phyloP scores from a whole-genome alignment of 2,329 filamentous ascomycete species.

The Fulvia fulva region DNA sequence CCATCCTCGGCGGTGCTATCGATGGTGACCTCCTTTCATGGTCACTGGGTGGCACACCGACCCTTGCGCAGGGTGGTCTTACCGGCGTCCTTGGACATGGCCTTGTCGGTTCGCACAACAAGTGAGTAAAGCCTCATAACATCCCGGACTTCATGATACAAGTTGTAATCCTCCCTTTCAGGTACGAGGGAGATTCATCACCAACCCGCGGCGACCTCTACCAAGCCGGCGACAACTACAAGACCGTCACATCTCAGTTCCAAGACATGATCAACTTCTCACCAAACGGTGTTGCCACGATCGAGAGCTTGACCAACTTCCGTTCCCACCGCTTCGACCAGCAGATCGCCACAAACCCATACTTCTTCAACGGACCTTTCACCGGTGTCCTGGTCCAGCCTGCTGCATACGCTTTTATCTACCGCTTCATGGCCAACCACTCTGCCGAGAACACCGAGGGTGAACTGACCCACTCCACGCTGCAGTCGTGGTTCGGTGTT shows the following conservation, averaged over 20 bases:
- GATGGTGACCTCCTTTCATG: slow-evolving; percentile 30
- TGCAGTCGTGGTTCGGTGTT: slow-evolving; percentile 26
- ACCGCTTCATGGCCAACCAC: slow-evolving; percentile 27
- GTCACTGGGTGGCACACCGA: slow-evolving; percentile 31
- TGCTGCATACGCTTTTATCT: slow-evolving; percentile 25
- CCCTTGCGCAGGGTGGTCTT: slow-evolving; percentile 7
- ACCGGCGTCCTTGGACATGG: slow-evolving; percentile 20
- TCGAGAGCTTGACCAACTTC: slow-evolving; percentile 17
- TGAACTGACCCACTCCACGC: slow-evolving; percentile 17
- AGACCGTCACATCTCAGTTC: slow-evolving; percentile 24
- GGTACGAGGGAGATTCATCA: slow-evolving; percentile 36
- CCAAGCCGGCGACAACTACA: slow-evolving; percentile 27
- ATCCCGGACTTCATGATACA: too few species aligned
- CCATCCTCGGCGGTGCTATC: slow-evolving; percentile 32
- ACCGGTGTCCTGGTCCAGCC: slow-evolving; percentile 20
- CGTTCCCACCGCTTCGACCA: slow-evolving; percentile 22
- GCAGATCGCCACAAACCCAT: slow-evolving; percentile 29
- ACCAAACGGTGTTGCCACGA: slow-evolving; percentile 14
- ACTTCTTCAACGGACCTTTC: slow-evolving; percentile 31
- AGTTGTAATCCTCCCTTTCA: too few species aligned
- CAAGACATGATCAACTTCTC: slow-evolving; percentile 29
- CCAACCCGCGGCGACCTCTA: slow-evolving; percentile 34
- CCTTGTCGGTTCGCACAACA: slow-evolving; percentile 30
- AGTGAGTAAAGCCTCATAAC: too few species aligned
- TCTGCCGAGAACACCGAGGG: slow-evolving; percentile 23